A percentile compares a stretch with the other conserved stretches of the same genome.
phyloP scores from a whole-genome alignment of 371 early-diverging fungal genomes.

The Aphelidium insulamus region DNA sequence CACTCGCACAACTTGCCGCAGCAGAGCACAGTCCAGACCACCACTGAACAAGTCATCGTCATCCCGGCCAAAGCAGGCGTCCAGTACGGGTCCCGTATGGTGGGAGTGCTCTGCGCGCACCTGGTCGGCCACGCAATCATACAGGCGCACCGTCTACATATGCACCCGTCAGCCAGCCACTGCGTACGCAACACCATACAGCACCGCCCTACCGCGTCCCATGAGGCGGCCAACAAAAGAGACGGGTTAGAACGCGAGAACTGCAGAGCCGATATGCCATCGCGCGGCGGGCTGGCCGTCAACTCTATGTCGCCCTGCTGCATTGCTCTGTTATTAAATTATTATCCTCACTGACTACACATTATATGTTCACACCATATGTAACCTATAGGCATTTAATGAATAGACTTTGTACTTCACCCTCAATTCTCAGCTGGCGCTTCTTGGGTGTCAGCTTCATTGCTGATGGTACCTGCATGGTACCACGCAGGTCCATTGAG shows the following conservation, averaged over 20 bases:
- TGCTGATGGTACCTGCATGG: too few relatives aligned
- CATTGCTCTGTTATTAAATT: too few relatives aligned
- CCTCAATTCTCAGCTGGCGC: too few relatives aligned
- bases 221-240: constrained; percentile 51
- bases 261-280: constrained; percentile 51
- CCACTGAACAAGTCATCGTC: constrained; percentile 29
- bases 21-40: constrained; percentile 37
- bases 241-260: constrained; percentile 39
- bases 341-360: too few relatives aligned
- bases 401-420: too few relatives aligned
- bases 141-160: constrained; percentile 44
- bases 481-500: too few relatives aligned
- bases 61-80: constrained; percentile 42
- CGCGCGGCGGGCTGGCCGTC: constrained; percentile 66
- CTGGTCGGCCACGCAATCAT: constrained; percentile 40
- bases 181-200: not conserved
- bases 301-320: too few relatives aligned
- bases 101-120: constrained; percentile 20
- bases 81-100: constrained; percentile 44
- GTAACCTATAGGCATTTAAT: too few relatives aligned
- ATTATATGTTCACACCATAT: too few relatives aligned
- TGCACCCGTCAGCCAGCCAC: not conserved
- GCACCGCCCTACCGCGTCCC: constrained; percentile 54
- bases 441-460: too few relatives aligned
- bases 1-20: constrained; percentile 16